phyloP scores from a whole-genome alignment of 1,139 yeast genomes.

The Hansenula sp. region DNA sequence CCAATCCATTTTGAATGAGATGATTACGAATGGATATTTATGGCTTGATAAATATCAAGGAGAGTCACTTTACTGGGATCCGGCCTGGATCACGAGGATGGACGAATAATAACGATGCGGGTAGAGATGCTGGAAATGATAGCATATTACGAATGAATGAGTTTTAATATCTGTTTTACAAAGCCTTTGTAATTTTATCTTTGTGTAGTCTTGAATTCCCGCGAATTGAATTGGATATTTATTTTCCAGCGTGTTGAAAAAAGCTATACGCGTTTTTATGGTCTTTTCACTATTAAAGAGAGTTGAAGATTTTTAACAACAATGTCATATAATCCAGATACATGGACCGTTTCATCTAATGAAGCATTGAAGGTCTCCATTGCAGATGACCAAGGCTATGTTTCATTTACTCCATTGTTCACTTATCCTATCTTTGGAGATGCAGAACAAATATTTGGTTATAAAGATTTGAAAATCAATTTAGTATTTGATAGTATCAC shows the following conservation, averaged over 20 bases:
- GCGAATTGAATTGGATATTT: too few relatives aligned
- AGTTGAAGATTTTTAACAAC: not conserved
- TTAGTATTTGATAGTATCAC: slow-evolving; percentile 54
- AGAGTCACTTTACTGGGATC: slow-evolving; percentile 43
- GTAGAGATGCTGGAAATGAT: too few relatives aligned
- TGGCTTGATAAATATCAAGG: slow-evolving; percentile 53
- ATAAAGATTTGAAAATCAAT: slow-evolving; percentile 53
- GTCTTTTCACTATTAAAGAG: too few relatives aligned
- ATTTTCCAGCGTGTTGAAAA: not conserved
- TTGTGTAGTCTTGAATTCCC: too few relatives aligned
- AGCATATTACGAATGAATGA: not conserved
- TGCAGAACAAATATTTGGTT: slow-evolving; percentile 86
- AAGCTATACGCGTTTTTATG: not conserved
- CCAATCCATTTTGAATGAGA: slow-evolving; percentile 46
- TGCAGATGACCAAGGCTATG: slow-evolving; percentile 53
- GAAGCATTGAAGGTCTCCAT: slow-evolving; percentile 55
- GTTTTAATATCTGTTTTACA: too few relatives aligned
- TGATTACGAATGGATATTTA: slow-evolving; percentile 54
- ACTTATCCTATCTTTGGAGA: slow-evolving; percentile 95
- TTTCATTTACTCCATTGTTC: slow-evolving; percentile 66
- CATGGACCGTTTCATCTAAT: slow-evolving; percentile 69
- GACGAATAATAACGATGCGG: too few relatives aligned
- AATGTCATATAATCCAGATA: slow-evolving; percentile 40
- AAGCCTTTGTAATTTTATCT: too few relatives aligned
- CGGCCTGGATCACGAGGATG: slow-evolving; percentile 16